Conservation (phyloP, 495 filamentous ascomycete species). For the Trichoderma orchidacearum region DNA sequence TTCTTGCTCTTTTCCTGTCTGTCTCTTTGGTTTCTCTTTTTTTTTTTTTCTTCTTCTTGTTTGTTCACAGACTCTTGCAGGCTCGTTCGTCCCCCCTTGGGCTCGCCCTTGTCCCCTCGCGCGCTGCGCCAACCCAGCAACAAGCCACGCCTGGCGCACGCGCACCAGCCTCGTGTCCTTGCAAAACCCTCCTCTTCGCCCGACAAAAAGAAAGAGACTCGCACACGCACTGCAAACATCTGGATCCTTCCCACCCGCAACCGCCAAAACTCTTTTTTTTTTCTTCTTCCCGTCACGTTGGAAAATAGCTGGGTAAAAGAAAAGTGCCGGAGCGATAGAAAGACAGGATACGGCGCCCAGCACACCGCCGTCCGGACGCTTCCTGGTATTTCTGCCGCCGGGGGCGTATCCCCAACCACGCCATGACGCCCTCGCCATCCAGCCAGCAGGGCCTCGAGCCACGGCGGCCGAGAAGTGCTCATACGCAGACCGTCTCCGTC, state of each 20-base stretch:
- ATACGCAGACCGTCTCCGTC: constrained; percentile 20
- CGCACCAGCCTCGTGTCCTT: neutral
- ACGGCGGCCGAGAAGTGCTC: neutral
- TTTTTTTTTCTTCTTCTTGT: neutral
- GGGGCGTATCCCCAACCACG: neutral
- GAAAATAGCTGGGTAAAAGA: no score
- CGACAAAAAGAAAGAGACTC: neutral
- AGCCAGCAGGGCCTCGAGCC: neutral
- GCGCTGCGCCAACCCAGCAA: neutral
- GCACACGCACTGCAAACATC: neutral
- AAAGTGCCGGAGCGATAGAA: no score
- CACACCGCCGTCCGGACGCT: neutral
- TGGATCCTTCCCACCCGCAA: neutral
- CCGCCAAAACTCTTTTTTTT: neutral
- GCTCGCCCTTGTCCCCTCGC: neutral
- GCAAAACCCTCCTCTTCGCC: neutral
- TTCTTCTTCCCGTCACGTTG: neutral
- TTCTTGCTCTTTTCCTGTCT: neutral
- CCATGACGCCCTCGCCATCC: neutral
- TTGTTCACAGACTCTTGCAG: neutral
- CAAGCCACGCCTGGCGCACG: neutral
- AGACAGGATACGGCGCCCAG: neutral
- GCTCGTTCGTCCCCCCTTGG: neutral
- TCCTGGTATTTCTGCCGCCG: neutral
- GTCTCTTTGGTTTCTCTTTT: no score